phyloP scores from a whole-genome alignment of 345 rosid species.

The Passiflora organensis region DNA sequence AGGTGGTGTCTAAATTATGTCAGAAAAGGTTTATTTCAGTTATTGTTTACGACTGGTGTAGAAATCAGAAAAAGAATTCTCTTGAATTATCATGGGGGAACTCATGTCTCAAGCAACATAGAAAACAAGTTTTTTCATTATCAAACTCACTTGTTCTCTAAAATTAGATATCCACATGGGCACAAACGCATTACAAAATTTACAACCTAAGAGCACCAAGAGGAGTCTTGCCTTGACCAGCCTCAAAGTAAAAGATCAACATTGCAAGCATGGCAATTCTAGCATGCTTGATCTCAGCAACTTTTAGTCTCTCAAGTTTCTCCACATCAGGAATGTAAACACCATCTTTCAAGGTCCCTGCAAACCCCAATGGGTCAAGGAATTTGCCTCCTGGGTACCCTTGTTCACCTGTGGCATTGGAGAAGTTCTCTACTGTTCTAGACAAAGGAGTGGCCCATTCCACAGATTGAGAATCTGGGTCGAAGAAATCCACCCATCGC shows the following conservation, averaged over 20 bases:
- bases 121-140: constrained; percentile 71
- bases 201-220: constrained; percentile 91
- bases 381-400: constrained; percentile 98
- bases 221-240: constrained; percentile 97
- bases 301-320: constrained; percentile 78
- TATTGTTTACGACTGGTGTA: too few species aligned
- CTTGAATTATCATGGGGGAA: too few species aligned
- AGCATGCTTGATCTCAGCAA: constrained; percentile 97
- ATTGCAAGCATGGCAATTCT: constrained; percentile 93
- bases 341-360: constrained; percentile 62
- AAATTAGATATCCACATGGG: too few species aligned
- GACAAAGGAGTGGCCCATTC: constrained; percentile 99
- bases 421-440: constrained; percentile 74
- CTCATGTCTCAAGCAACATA: too few species aligned
- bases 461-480: constrained; percentile 85
- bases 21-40: too few species aligned
- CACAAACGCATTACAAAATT: constrained; percentile 5
- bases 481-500: constrained; percentile 96
- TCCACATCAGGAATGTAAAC: constrained; percentile 68
- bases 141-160: too few species aligned
- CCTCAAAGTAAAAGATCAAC: constrained; percentile 93
- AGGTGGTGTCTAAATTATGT: too few species aligned
- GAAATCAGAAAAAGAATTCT: too few species aligned
- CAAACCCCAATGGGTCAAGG: constrained; percentile 77
- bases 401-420: constrained; percentile 82